Base-by-base conservation (phyloP, 2,329 filamentous ascomycete genomes). In the Fusarium nodosum region DNA sequence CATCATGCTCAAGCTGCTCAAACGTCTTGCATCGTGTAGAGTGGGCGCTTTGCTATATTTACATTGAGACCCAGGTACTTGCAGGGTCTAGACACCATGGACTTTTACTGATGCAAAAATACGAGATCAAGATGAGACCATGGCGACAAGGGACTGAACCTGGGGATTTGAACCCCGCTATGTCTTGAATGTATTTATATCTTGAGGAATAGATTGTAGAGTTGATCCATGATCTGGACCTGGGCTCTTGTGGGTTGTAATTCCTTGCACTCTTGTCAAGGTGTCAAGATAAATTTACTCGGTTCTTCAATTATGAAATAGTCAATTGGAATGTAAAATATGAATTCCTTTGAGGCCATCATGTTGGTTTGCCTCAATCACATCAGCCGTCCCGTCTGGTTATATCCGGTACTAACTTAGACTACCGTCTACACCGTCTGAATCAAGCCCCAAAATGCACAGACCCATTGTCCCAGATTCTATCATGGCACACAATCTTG, bases 31-130 rank as follows among this genome's bases (percentile, higher is more conserved):
- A 58, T 56, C 30, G 41, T 45, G 39, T 46, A 6, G 28, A 66
- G 50, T 61, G 66, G 66, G 31, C 56, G 47, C 18, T 48, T 42
- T 63, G 45, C 66, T 69, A 69, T 70, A 67, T 50, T 69, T 69
- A 69, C 58, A 55, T 44, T 26, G 12, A 54, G 64, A 44, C 63
- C 60, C 48, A 56, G 50, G 22, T 31, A 26, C 28, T 30, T 54
- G 53, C 66, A 67, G 56, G 66, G 66, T 55, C 53, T 38, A 63
- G 36, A 18, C 22, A 57, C 44, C n/a, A 12, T 46, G 38, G 56
- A 46, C 33, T 39, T 48, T 42, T n/a, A 36, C 38, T 38, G 47
- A 58, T 69, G 57, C 61, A 44, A 64, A 54, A 67, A 70, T 70
- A 69, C 66, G 66, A 69, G 66, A 54, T 12, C 24, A 46, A 30